These are phyloP conservation scores for Entomophthora muscae DNA, from an alignment of 371 early-diverging fungal genomes.

Conservation along the genomic window DNA sequence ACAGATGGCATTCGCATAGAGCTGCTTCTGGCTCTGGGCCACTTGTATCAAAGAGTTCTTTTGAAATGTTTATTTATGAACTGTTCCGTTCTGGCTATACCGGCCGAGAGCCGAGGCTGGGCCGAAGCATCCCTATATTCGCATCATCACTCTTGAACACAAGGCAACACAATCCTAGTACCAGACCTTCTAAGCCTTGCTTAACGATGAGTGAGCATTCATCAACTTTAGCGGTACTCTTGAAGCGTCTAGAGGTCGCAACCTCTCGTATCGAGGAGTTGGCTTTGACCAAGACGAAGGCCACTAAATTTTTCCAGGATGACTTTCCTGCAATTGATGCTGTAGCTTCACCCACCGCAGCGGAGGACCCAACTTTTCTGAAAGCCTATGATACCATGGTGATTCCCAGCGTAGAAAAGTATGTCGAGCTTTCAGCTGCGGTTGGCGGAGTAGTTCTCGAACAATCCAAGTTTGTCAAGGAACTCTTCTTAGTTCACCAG, in stretches of 20 bases:
- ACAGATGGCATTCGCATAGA: no score
- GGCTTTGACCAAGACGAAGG: conserved; percentile 35
- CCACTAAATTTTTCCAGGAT: conserved; percentile 15
- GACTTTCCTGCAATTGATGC: conserved; percentile 20
- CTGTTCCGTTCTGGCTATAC: no score
- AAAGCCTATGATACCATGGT: conserved; percentile 51
- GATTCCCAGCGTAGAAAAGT: conserved; percentile 28
- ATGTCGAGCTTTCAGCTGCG: conserved; percentile 27
- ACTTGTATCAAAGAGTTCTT: no score
- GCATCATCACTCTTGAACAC: no score
- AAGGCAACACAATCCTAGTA: no score
- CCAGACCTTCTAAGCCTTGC: neutral
- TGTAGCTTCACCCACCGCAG: conserved; percentile 11
- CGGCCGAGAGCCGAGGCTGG: no score
- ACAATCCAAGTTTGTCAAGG: conserved; percentile 35
- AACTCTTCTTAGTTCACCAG: conserved; percentile 46
- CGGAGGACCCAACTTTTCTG: conserved; percentile 22
- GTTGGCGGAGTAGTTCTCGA: conserved; percentile 52
- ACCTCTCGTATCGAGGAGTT: conserved; percentile 68
- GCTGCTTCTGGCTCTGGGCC: no score
- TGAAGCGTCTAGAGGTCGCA: conserved; percentile 71
- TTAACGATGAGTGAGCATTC: conserved; percentile 2
- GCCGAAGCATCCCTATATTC: no score
- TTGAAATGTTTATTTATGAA: no score
- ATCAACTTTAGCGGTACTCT: conserved; percentile 34